Evolutionary conservation across 129 eudicot species (phyloP).

Genomic region (Helichrysum umbraculigerum): DNA sequence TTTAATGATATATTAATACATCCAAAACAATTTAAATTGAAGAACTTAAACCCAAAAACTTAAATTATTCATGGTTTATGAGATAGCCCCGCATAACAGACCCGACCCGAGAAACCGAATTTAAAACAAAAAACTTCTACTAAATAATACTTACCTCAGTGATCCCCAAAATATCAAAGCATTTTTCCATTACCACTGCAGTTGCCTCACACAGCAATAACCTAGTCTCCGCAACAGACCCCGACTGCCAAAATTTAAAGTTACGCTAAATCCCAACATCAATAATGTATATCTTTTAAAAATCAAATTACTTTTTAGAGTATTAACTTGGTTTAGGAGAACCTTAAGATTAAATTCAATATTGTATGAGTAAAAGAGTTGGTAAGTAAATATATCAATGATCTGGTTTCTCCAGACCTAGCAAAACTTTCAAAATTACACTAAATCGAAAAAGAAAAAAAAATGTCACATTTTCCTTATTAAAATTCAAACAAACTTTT

Average conservation of each 20-base stretch:
- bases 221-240: neutral
- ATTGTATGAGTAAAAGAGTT: too few relatives aligned
- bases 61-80: neutral
- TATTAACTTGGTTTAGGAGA: too few relatives aligned
- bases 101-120: neutral
- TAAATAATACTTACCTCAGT: neutral
- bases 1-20: neutral
- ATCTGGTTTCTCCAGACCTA: too few relatives aligned
- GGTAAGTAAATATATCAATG: too few relatives aligned
- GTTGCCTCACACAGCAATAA: neutral
- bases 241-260: neutral
- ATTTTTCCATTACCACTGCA: neutral
- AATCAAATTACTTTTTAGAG: too few relatives aligned
- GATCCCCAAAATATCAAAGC: neutral
- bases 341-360: too few relatives aligned
- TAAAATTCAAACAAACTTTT: too few relatives aligned
- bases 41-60: neutral
- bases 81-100: neutral
- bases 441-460: too few relatives aligned
- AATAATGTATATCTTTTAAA: too few relatives aligned
- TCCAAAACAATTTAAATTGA: neutral
- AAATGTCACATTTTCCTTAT: too few relatives aligned
- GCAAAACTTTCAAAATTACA: too few relatives aligned
- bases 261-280: too few relatives aligned
- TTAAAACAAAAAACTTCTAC: neutral